Evolutionary conservation across 2,329 filamentous ascomycete genomes (phyloP), one percentile per base, ranked within the genome.

Genomic region (Pezicula rhizophila): DNA sequence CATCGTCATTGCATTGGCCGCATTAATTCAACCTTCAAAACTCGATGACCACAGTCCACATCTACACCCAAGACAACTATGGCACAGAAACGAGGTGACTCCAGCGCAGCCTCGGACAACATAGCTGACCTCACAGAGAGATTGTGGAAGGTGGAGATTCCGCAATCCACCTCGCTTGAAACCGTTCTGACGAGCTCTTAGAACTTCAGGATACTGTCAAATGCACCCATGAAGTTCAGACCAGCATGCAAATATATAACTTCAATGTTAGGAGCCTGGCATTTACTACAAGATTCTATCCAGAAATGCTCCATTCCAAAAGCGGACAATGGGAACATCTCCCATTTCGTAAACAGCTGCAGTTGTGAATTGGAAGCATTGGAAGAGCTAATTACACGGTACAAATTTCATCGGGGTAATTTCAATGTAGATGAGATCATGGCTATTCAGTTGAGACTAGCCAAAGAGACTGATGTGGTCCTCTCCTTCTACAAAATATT

Each of bases 401-500:
- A 46, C 7, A 51, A 45, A 40, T 42, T 45, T 14, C 20, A 46
- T 14, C 34, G 33, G 17, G 39, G 28, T 38, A 42, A 28, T 15
- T 38, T 38, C 18, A 12, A 38, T n/a, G 35, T 38, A n/a, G 42
- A 49, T 23, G 39, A 46, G 14, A 47, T 50, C 42, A n/a, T 43
- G 17, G 23, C 37, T 17, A 37, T 55, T 25, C 28, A 17, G 25
- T 34, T 20, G 15, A 51, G 48, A 38, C 8, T 48, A 28, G 18
- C 50, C 2, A 50, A 53, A 20, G 47, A 52, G 15, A 35, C 40
- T 7, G 47, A 38, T 26, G 25, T 48, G 35, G 46, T 57, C 5
- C 41, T 44, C 34, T 46, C 42, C 4, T 55, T 52, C 39, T 34
- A 47, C 23, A 51, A 52, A 17, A 45, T 41, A 25, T 28, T 57